Conservation (phyloP, 208 protist species). For the Trypanosoma theileri region DNA sequence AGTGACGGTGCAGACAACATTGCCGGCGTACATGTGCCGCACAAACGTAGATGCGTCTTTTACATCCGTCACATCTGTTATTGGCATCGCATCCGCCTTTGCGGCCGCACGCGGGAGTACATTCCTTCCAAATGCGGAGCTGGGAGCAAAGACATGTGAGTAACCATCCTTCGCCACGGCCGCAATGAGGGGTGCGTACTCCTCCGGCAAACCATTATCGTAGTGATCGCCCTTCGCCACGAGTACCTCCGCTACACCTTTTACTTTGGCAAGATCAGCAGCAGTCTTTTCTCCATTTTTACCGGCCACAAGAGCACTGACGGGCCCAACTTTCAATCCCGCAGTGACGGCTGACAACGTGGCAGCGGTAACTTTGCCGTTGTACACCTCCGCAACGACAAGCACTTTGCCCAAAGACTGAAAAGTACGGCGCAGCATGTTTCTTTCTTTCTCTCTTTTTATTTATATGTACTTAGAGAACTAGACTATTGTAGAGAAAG, state of each 20-base stretch:
- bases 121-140: slow-evolving; percentile 94
- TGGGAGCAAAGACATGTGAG: slow-evolving; percentile 94
- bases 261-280: slow-evolving; percentile 55
- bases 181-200: slow-evolving; percentile 67
- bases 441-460: slow-evolving; percentile 3
- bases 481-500: too few relatives aligned
- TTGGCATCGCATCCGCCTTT: slow-evolving; percentile 82
- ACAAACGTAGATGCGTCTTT: slow-evolving; percentile 94
- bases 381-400: slow-evolving; percentile 67
- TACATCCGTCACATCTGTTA: slow-evolving; percentile 93
- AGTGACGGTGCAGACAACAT: slow-evolving; percentile 95
- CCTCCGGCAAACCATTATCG: slow-evolving; percentile 83
- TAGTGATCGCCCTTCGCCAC: slow-evolving; percentile 59
- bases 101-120: slow-evolving; percentile 94
- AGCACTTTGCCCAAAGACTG: slow-evolving; percentile 56
- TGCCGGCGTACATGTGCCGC: slow-evolving; percentile 97
- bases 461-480: too few relatives aligned
- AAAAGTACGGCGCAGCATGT: slow-evolving; percentile 55
- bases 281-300: slow-evolving; percentile 37
- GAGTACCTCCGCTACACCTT: slow-evolving; percentile 85
- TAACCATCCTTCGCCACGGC: slow-evolving; percentile 60
- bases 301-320: slow-evolving; percentile 86
- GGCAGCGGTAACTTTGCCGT: slow-evolving; percentile 63
- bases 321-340: slow-evolving; percentile 70
- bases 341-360: slow-evolving; percentile 91